phyloP scores from a whole-genome alignment of 2,329 filamentous ascomycete species.

The Sarocladiaceae sp. region DNA sequence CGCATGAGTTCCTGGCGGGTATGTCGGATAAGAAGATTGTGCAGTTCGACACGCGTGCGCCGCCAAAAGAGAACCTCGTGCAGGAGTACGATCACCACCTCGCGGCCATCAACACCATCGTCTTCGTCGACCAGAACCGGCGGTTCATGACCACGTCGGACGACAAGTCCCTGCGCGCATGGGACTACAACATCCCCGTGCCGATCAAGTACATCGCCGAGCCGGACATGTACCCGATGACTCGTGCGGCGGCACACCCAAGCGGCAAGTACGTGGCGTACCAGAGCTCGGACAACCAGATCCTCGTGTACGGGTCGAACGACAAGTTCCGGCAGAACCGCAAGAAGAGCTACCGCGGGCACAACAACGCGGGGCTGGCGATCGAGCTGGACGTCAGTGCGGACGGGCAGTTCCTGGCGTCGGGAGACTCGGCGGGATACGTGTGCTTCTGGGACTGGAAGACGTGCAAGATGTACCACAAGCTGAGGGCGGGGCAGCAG shows the following conservation, averaged over 20 bases:
- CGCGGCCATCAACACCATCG: constrained; percentile 96
- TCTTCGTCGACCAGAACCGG: constrained; percentile 88
- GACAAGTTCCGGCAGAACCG: constrained; percentile 97
- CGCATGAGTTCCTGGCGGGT: constrained; percentile 87
- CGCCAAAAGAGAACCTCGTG: constrained; percentile 59
- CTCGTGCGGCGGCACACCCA: constrained; percentile 76
- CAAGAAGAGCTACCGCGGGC: constrained; percentile 92
- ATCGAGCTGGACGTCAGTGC: constrained; percentile 85
- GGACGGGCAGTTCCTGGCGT: constrained; percentile 85
- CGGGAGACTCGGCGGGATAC: constrained; percentile 81
- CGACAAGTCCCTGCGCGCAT: constrained; percentile 90
- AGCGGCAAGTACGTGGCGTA: constrained; percentile 91
- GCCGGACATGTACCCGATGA: constrained; percentile 96
- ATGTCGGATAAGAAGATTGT: constrained; percentile 99
- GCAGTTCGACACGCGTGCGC: constrained; percentile 82
- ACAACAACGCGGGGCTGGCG: constrained; percentile 91
- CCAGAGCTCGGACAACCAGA: constrained; percentile 91
- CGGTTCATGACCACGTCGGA: constrained; percentile 98
- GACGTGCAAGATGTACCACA: constrained; percentile 98
- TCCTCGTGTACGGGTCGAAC: constrained; percentile 87
- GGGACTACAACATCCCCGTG: constrained; percentile 98
- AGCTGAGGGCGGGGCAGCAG: constrained; percentile 78
- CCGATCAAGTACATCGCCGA: constrained; percentile 98
- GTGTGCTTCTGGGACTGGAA: constrained; percentile 99
- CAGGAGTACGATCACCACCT: constrained; percentile 99